Evolutionary conservation across 257 asterid species (phyloP).

Genomic region (Scutellaria baicalensis): DNA sequence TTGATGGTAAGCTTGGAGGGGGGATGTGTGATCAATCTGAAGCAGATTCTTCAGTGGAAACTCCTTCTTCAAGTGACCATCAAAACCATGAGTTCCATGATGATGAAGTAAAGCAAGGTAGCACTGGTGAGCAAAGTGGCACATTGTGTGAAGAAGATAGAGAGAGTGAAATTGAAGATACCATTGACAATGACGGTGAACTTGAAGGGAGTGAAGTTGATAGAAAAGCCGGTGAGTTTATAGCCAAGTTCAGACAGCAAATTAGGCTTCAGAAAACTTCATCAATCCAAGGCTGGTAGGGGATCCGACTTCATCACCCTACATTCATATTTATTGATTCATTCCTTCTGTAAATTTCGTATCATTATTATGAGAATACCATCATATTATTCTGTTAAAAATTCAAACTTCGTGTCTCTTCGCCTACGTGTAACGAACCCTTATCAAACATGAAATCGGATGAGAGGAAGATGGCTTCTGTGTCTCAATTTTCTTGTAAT

Average conservation of each 20-base stretch:
- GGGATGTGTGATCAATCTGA: constrained; percentile 15
- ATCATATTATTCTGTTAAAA: neutral
- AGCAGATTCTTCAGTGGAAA: constrained; percentile 18
- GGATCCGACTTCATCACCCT: neutral
- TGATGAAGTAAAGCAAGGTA: constrained; percentile 22
- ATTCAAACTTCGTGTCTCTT: too few species aligned
- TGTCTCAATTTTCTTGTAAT: too few species aligned
- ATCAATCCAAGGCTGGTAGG: constrained; percentile 24
- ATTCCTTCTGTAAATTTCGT: constrained; percentile 10
- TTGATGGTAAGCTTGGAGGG: constrained; percentile 22
- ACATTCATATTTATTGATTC: constrained; percentile 22
- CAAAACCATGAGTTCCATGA: constrained; percentile 21
- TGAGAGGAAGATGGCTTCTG: too few species aligned
- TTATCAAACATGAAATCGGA: too few species aligned
- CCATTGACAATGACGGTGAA: constrained; percentile 32
- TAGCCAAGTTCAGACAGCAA: constrained; percentile 90
- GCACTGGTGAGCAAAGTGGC: constrained; percentile 9
- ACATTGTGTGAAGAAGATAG: constrained; percentile 20
- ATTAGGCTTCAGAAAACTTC: constrained; percentile 74
- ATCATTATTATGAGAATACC: neutral
- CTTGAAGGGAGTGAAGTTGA: constrained; percentile 85
- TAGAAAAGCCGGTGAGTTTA: constrained; percentile 88
- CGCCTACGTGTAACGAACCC: too few species aligned
- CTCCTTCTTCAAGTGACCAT: constrained; percentile 7
- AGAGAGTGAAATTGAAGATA: constrained; percentile 21